Evolutionary conservation across 768 basidiomycete genomes (phyloP), one percentile per base, ranked within the genome.

Genomic region (Pleurotus sapidus): DNA sequence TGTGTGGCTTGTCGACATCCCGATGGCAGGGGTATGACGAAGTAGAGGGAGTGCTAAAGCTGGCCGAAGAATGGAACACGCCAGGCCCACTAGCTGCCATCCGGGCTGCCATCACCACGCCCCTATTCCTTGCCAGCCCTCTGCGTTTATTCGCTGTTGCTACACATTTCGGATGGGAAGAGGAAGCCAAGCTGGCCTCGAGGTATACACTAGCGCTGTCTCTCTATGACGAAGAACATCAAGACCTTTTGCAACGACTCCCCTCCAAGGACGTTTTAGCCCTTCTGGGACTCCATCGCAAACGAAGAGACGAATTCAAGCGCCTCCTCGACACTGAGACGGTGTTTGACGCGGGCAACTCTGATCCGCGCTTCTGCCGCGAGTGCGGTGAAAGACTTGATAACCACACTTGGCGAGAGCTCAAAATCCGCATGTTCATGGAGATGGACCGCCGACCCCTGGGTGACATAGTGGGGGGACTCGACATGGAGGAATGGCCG

Each of bases 91-190:
- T 79, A 5, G 76, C 76, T 27, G 57, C 75, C 58, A 66, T 81
- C 14, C 77, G 80, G 3, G 64, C 73, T 5, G 71, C 72, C 9
- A 70, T 79, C 50, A 74, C 73, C 5, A 67, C 78, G 1, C 75
- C 77, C 5, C 56, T 71, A 9, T 77, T 80, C 59, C 72, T 76
- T n/a, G 62, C 64, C 4, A 68, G 76, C 11, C 79, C 82, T 1
- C 60, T 83, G n/a, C 74, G 78, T 17, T 68, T 81, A 8, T 82
- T 81, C 56, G 77, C 71, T 2, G 68, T 83, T 43, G 72, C 78
- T 6, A 72, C 74, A 17, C 72, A 72, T 30, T 75, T 72, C 55
- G 75, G 72, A 5, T 81, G 80, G 78, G 68, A 68, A 45, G 71
- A 76, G 43, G 80, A 81, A 63, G 72, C 75, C 5, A 69, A 68